Evolutionary conservation across 139 green algal species (phyloP).

Genomic region (Spirogloea muscicola): DNA sequence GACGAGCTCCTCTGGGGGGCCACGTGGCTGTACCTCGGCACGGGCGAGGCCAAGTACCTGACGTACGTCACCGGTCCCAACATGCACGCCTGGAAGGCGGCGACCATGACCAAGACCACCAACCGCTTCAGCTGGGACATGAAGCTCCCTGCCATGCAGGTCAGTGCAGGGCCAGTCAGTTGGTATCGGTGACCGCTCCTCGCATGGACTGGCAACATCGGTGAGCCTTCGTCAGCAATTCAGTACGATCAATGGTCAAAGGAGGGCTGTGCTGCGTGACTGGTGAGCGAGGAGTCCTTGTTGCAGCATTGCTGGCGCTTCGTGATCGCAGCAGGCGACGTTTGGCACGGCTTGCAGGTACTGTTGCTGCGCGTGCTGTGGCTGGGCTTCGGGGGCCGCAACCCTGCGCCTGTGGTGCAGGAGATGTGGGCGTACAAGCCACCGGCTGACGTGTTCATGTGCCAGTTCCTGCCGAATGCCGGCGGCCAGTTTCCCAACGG

Average conservation of each 20-base stretch:
- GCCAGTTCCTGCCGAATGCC: conserved; percentile 4
- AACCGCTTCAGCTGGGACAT: conserved; percentile 30
- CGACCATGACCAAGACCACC: neutral
- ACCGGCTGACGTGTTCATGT: conserved; percentile 6
- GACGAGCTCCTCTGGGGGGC: conserved; percentile 69
- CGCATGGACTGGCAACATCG: neutral
- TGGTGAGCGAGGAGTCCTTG: neutral
- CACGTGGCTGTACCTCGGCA: conserved; percentile 66
- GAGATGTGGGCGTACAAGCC: neutral
- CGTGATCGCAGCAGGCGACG: neutral
- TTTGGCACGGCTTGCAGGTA: conserved; percentile 22
- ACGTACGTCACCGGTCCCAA: conserved; percentile 19
- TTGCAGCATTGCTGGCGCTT: neutral
- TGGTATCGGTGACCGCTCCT: neutral
- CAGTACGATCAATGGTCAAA: no score
- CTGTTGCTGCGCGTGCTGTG: conserved; percentile 23
- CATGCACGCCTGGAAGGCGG: neutral
- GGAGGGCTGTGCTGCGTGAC: neutral
- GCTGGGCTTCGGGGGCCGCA: conserved; percentile 10
- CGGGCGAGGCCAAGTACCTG: conserved; percentile 56
- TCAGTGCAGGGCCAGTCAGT: neutral
- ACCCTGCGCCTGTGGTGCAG: neutral
- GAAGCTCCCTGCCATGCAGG: conserved; percentile 24
- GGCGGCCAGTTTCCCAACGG: no score
- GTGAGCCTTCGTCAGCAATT: neutral